A percentile compares a stretch with the other conserved stretches of the same genome.
These are phyloP conservation scores for Colletotrichum gloeosporioides DNA, from an alignment of 2,329 filamentous ascomycete species.

Conservation along the genomic window DNA sequence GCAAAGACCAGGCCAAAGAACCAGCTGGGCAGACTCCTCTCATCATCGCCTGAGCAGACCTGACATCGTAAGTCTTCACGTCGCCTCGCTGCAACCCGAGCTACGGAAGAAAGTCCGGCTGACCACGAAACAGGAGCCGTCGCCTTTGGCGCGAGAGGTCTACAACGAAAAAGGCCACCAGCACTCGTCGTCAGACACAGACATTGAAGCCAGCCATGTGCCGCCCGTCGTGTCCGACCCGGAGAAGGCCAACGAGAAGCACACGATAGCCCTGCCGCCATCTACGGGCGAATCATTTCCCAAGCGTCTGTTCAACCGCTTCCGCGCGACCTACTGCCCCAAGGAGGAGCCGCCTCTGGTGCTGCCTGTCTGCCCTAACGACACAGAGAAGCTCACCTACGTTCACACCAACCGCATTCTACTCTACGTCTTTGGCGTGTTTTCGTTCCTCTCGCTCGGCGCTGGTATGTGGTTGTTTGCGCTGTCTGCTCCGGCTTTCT, in stretches of 20 bases:
- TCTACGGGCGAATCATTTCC: conserved; percentile 15
- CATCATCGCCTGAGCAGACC: conserved; percentile 19
- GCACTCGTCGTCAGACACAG: conserved; percentile 10
- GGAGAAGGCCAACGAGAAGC: conserved; percentile 17
- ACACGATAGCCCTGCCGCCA: conserved; percentile 3
- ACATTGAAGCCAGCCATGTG: conserved; percentile 9
- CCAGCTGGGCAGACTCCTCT: conserved; percentile 1
- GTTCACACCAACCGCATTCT: conserved; percentile 42
- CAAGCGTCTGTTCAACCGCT: conserved; percentile 28
- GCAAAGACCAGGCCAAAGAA: not conserved
- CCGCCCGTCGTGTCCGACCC: conserved; percentile 8
- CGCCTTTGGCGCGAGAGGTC: conserved; percentile 17
- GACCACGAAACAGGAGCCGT: conserved; percentile 6
- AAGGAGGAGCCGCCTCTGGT: conserved; percentile 36
- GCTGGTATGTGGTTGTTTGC: conserved; percentile 48
- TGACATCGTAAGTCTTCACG: conserved; percentile 9
- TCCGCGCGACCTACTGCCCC: conserved; percentile 37
- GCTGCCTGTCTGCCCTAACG: conserved; percentile 40
- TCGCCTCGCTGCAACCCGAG: not conserved
- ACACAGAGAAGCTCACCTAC: conserved; percentile 44
- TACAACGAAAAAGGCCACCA: conserved; percentile 14
- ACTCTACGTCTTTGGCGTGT: conserved; percentile 43
- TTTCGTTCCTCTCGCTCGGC: conserved; percentile 44
- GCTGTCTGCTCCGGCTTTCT: conserved; percentile 37
- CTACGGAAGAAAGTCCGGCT: not conserved